A percentile compares a stretch with the other conserved stretches of the same genome.
phyloP scores from a whole-genome alignment of 306 rosid genomes.

The Pyrus communis region DNA sequence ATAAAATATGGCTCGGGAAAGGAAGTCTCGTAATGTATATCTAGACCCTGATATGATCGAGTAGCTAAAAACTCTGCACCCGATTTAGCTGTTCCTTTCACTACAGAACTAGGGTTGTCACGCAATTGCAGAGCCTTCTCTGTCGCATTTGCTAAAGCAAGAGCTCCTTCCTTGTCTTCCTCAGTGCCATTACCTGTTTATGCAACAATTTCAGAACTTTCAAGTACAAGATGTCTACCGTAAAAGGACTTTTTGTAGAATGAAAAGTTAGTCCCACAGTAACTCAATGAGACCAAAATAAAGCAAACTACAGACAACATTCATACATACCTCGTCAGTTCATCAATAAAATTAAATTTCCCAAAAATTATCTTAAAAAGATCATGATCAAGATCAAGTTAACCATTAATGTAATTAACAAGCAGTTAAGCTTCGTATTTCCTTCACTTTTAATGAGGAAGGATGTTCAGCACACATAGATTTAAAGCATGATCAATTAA shows the following conservation, averaged over 20 bases:
- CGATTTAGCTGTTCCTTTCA: conserved; percentile 49
- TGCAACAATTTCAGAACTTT: neutral
- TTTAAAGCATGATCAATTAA: neutral
- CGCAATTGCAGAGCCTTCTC: conserved; percentile 70
- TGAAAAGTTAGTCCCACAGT: neutral
- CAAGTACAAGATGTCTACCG: neutral
- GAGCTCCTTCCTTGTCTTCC: conserved; percentile 41
- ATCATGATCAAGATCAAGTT: too few species aligned
- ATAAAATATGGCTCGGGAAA: conserved; percentile 47
- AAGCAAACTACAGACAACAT: neutral
- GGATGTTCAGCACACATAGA: neutral
- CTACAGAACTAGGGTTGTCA: conserved; percentile 36
- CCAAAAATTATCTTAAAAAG: too few species aligned
- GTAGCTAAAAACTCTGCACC: conserved; percentile 68
- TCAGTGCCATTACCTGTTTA: conserved; percentile 36
- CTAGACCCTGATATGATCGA: conserved; percentile 76
- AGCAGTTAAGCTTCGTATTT: too few species aligned
- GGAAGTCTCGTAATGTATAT: conserved; percentile 33
- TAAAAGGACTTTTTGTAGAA: neutral
- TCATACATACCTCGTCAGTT: neutral
- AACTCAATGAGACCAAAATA: neutral
- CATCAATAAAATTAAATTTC: neutral
- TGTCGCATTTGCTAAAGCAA: conserved; percentile 54
- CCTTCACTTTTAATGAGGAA: neutral
- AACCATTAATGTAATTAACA: too few species aligned